Base-by-base conservation (phyloP, 108 stramenopile species). In the Aurantiochytrium sp. region DNA sequence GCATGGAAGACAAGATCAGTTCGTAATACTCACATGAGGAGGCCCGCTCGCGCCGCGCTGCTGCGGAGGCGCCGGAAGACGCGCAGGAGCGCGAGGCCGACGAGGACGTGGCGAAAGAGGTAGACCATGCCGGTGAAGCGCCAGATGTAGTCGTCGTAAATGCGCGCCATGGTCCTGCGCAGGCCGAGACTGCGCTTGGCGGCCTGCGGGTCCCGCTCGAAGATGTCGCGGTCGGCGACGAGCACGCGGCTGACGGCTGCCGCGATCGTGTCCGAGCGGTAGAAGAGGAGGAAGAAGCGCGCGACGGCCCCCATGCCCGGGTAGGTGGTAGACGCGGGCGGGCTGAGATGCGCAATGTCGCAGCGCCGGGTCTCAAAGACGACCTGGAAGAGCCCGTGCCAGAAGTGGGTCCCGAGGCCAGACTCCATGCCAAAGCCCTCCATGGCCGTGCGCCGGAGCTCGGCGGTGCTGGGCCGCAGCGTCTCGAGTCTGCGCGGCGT, bases 361-460 rank as follows among this genome's bases (percentile, higher is more conserved):
- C 6, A 22, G 6, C 24, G 73, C 21, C 10, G 0, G 21, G 73
- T 39, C 1, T 81, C 36, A 39, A 81, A 81, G 27, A 21, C 10
- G 45, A 21, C 12, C 2, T 3, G 42, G 24, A 81, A 81, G n/a
- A 30, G 24, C 0, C 42, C 73, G n/a, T 81, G 45, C 73, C 73
- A 81, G 32, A 81, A 81, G 27, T 24, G 21, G 10, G 39, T 48
- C 10, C 73, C 73, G 2, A 81, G 73, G n/a, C 73, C 73, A 0
- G 73, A 30, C 2, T 81, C 42, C 45, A 81, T 81, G 36, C 42
- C 39, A 81, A 81, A 81, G n/a, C 73, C 73, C 30, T 81, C 73
- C 42, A 81, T 81, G 24, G 73, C 73, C 36, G 73, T 81, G 24
- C 73, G 73, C 21, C 73, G 73, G 6, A 81, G 45, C 73, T 81